phyloP scores from a whole-genome alignment of 805 yeast species.

The Saccharomycopsis fermentans region DNA sequence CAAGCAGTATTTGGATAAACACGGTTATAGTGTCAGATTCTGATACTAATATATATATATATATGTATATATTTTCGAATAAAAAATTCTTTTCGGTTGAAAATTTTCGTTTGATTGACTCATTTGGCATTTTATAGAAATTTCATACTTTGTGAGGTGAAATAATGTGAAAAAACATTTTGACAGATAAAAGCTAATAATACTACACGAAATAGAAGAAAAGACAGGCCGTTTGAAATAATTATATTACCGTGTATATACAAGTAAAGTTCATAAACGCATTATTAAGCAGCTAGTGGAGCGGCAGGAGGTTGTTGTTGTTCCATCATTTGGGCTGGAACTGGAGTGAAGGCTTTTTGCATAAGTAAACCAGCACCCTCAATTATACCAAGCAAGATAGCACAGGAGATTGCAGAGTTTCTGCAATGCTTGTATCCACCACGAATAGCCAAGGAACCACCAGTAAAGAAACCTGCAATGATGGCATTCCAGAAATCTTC shows the following conservation, averaged over 20 bases:
- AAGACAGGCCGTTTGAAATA: neutral
- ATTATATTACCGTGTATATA: neutral
- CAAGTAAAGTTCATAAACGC: neutral
- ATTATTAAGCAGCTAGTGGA: slow-evolving; percentile 11
- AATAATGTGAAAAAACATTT: too few species aligned
- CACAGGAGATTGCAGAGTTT: slow-evolving; percentile 95
- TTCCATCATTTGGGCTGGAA: slow-evolving; percentile 12
- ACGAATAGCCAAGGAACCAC: slow-evolving; percentile 96
- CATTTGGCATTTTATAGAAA: too few species aligned
- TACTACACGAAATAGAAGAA: neutral
- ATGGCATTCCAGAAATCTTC: slow-evolving; percentile 99
- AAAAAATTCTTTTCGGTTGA: too few species aligned
- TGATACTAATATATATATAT: neutral
- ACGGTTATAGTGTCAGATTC: slow-evolving; percentile 66
- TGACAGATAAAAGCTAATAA: too few species aligned
- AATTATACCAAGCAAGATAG: slow-evolving; percentile 88
- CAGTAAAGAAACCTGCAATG: slow-evolving; percentile 94
- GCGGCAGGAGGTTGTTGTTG: slow-evolving; percentile 6
- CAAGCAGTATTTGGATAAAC: slow-evolving; percentile 49
- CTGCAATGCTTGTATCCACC: slow-evolving; percentile 98
- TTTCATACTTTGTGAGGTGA: too few species aligned
- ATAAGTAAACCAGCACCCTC: slow-evolving; percentile 98
- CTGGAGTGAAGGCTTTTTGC: slow-evolving; percentile 70
- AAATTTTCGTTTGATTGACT: too few species aligned
- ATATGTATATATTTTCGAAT: neutral